Conservation (phyloP, 495 filamentous ascomycete genomes). For the Elasticomyces elasticus region DNA sequence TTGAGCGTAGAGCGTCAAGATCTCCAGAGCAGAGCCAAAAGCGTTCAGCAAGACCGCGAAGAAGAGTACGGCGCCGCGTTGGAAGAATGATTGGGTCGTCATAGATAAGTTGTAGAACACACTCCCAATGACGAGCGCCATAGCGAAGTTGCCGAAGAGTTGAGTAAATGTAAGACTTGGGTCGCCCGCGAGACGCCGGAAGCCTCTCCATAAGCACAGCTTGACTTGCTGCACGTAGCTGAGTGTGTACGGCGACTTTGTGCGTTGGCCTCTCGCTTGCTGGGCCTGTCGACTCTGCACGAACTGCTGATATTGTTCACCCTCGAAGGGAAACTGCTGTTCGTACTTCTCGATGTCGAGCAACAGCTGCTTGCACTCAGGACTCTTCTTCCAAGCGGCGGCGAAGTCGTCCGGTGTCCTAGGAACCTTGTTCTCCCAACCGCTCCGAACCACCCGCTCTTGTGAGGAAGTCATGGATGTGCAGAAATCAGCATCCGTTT, state of each 20-base stretch:
- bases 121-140: slow-evolving; percentile 69
- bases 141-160: slow-evolving; percentile 61
- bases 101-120: slow-evolving; percentile 68
- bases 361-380: slow-evolving; percentile 54
- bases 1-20: slow-evolving; percentile 78
- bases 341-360: slow-evolving; percentile 65
- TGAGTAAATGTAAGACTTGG: slow-evolving; percentile 58
- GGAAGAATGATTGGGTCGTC: slow-evolving; percentile 61
- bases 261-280: slow-evolving; percentile 46
- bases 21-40: slow-evolving; percentile 48
- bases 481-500: slow-evolving; percentile 61
- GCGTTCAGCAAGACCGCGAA: slow-evolving; percentile 83
- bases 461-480: slow-evolving; percentile 61
- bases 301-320: slow-evolving; percentile 57
- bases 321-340: slow-evolving; percentile 49
- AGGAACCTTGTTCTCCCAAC: slow-evolving; percentile 55
- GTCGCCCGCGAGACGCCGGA: slow-evolving; percentile 58
- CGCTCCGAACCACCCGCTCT: slow-evolving; percentile 50
- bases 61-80: slow-evolving; percentile 73
- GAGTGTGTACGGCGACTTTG: slow-evolving; percentile 26
- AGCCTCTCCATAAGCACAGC: slow-evolving; percentile 58
- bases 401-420: slow-evolving; percentile 64
- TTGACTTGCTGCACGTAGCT: slow-evolving; percentile 22
- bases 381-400: slow-evolving; percentile 61
- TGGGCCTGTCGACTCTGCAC: slow-evolving; percentile 53